phyloP scores from a whole-genome alignment of 768 basidiomycete species.

The Termitomyces bulborhizus region DNA sequence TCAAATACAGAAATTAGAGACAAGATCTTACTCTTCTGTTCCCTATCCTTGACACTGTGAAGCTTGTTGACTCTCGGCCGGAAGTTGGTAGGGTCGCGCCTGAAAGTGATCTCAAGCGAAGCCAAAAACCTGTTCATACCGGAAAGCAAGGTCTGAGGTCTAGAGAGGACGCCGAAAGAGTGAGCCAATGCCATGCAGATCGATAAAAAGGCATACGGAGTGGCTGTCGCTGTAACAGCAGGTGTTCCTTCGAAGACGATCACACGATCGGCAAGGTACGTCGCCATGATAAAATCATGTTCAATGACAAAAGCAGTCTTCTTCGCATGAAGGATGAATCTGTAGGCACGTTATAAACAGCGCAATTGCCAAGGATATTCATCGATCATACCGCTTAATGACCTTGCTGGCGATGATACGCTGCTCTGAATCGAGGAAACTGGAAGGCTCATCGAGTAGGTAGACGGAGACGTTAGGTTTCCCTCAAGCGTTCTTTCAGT shows the following conservation, averaged over 20 bases:
- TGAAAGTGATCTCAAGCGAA: constrained; percentile 95
- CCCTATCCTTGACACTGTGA: constrained; percentile 80
- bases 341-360: constrained; percentile 16
- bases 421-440: constrained; percentile 97
- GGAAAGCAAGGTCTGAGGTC: constrained; percentile 88
- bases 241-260: constrained; percentile 90
- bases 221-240: constrained; percentile 83
- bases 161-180: constrained; percentile 20
- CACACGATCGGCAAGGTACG: constrained; percentile 96
- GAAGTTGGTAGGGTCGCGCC: constrained; percentile 94
- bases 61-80: constrained; percentile 84
- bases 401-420: constrained; percentile 98
- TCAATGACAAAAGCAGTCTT: constrained; percentile 99
- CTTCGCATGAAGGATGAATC: constrained; percentile 93
- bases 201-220: constrained; percentile 54
- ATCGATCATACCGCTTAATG: constrained; percentile 73
- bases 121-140: constrained; percentile 99
- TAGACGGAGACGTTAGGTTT: constrained; percentile 84
- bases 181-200: not conserved
- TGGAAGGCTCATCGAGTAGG: constrained; percentile 88
- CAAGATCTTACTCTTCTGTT: constrained; percentile 65
- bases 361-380: not conserved
- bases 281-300: constrained; percentile 99
- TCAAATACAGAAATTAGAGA: not conserved
- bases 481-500: constrained; percentile 25